Base-by-base conservation (phyloP, 208 protist genomes). In the Crithidia brevicula region DNA sequence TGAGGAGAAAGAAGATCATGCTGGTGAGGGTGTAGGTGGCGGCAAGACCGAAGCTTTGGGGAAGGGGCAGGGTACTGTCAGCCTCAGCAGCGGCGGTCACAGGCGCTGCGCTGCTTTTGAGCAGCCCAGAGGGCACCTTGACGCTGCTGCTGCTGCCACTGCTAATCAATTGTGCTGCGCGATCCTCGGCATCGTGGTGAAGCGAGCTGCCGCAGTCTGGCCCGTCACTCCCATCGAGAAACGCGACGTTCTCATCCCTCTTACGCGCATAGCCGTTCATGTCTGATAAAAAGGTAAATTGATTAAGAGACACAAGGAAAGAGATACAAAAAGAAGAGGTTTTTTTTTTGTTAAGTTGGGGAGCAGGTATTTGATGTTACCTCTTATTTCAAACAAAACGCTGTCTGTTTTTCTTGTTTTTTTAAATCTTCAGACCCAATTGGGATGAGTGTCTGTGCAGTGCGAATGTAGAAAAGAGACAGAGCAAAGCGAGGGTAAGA, bases 1-100 rank as follows among this genome's bases (percentile, higher is more conserved):
- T 88, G 1, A 61, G 25, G 1, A 89, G 72, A 33, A 89, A 82
- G 46, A 76, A 85, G 22, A 61, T 25, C 58, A 86, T 79, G 52
- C 83, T 81, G 10, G 72, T 74, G 33, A 62, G 11, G 50, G 83
- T 69, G 68, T 92, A 92, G 42, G 77, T 75, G 9, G 45, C 28
- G 0, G 86, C 79, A 1, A 92, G 61, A 1, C n/a, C 38, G 9
- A 80, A 10, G 66, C 81, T 86, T 18, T 65, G 64, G 5, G 15
- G 50, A 0, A 82, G 20, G 31, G 76, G 73, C 34, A 88, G 65
- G 9, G 74, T 67, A 34, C 18, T 70, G 15, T 38, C 61, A 18
- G 27, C 62, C 30, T 43, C 18, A 28, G 50, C 16, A 15, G 28
- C 1, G 15, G 40, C 10, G 34, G 36, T 30, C 23, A 28, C 10